Base-by-base conservation (phyloP, 345 rosid species). In the Leavenworthia alabamica region DNA sequence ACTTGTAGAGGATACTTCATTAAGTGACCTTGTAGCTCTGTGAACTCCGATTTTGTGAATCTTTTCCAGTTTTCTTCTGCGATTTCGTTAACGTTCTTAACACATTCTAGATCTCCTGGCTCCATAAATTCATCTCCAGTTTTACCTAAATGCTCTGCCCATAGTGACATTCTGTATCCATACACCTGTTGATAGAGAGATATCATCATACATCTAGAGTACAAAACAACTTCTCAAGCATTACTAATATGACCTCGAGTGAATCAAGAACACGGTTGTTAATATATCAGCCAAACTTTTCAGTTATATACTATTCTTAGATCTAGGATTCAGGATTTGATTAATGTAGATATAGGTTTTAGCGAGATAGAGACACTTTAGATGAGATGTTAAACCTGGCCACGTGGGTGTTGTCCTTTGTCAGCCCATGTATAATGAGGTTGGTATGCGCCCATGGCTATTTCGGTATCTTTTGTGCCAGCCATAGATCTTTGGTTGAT, bases 381-480 rank as follows among this genome's bases (percentile, higher is more conserved):
- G n/a, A n/a, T n/a, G n/a, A n/a, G n/a, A n/a, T n/a, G n/a, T n/a
- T n/a, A n/a, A n/a, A n/a, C n/a, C n/a, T 93, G 92, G 56, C 96
- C 97, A 19, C 29, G 77, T 4, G 97, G 99, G 64, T 78, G 89
- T 56, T 64, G 57, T 52, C 78, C 72, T 73, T 79, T 85, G 48
- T 57, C 2, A 36, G 66, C 61, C 84, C 96, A 87, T 7, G 96
- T 66, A 62, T 86, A 75, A 76, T 81, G 80, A 20, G 96, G 99
- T 71, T 93, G 99, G 70, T 93, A 93, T 8, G 96, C 89, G 54
- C 97, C 99, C 99, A 93, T 83, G 14, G 97, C 97, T 51, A 85
- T 85, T 78, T 90, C 97, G 0, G 97, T 83, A 67, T 90, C 97
- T 73, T 84, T 90, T 3, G 96, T 75, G 6, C 97, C 97, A n/a